Evolutionary conservation across 441 rosid species (phyloP), one percentile per base, ranked within the genome.

Genomic region (Omphalea diandra): DNA sequence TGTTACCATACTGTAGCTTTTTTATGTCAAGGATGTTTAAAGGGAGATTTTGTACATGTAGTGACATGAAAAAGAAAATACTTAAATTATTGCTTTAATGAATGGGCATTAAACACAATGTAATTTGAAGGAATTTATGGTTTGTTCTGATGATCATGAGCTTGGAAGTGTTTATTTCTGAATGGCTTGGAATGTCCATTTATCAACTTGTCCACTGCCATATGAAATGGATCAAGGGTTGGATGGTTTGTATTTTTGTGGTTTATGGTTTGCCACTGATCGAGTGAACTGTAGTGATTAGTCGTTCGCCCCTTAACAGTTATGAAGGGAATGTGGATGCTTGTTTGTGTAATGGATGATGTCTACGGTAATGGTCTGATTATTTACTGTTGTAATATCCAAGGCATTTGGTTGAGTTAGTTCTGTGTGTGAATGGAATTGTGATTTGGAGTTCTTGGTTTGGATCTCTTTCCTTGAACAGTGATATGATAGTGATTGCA

Each of bases 21-120:
- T 70, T 77, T 64, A 63, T 75, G 55, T 75, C 72, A 75, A n/a
- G 81, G 83, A 70, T 78, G 71, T 85, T 77, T 67, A 75, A 75
- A 81, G 77, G 77, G 80, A 75, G 65, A 68, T 67, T 62, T 84
- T 95, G 98, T 93, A 89, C 83, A 80, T 65, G 69, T 70, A 80
- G 77, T 71, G 65, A 68, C 62, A 68, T 63, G 68, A 60, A 63
- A 69, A 55, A 76, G 63, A 27, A 71, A 74, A 73, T 66, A 68
- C 62, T 80, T 46, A 66, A 75, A 71, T 63, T 79, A 38, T 76
- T 83, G 29, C 68, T 36, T 76, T 77, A 26, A n/a, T 71, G 77
- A 69, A 75, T 81, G 81, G 81, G 78, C 75, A 72, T 80, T 80
- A 79, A 80, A 79, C 71, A 74, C 67, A 66, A 63, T 82, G 67